These are phyloP conservation scores for Hypsizygus marmoreus DNA, from an alignment of 768 basidiomycete genomes.

Conservation along the genomic window DNA sequence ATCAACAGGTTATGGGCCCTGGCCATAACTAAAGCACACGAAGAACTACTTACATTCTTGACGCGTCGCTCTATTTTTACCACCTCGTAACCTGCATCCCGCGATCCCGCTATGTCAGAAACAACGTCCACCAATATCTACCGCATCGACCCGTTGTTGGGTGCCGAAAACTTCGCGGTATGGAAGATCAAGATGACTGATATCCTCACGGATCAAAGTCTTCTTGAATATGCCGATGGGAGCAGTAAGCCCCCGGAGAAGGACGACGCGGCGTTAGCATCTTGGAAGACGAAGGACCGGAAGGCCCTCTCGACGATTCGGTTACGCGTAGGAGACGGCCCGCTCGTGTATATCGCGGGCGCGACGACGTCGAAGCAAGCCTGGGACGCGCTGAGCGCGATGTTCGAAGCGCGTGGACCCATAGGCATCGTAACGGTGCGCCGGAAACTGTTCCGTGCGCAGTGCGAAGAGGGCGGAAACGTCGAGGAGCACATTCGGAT, in stretches of 20 bases:
- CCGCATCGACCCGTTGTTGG: no score
- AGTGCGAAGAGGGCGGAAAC: slow-evolving; percentile 28
- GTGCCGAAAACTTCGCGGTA: no score
- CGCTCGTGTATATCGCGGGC: slow-evolving; percentile 29
- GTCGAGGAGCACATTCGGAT: slow-evolving; percentile 32
- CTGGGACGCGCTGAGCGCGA: slow-evolving; percentile 28
- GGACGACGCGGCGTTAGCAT: neutral
- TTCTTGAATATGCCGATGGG: slow-evolving; percentile 12
- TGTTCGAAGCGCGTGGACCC: slow-evolving; percentile 29
- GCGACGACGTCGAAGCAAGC: slow-evolving; percentile 25
- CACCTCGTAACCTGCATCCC: no score
- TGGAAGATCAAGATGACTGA: no score
- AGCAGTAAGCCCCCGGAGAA: neutral
- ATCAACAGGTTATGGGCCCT: no score
- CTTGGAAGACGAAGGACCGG: slow-evolving; percentile 32
- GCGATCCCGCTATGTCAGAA: no score
- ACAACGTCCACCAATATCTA: no score
- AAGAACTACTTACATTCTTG: no score
- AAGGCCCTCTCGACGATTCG: slow-evolving; percentile 32
- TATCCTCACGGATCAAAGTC: no score
- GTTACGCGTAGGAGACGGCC: slow-evolving; percentile 24
- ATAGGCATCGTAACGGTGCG: slow-evolving; percentile 25
- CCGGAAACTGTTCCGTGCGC: slow-evolving; percentile 25
- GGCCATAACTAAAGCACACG: no score
- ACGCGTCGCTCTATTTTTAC: no score